Conservation (phyloP, 768 basidiomycete species). For the Lanmaoa pseudosensibilis region DNA sequence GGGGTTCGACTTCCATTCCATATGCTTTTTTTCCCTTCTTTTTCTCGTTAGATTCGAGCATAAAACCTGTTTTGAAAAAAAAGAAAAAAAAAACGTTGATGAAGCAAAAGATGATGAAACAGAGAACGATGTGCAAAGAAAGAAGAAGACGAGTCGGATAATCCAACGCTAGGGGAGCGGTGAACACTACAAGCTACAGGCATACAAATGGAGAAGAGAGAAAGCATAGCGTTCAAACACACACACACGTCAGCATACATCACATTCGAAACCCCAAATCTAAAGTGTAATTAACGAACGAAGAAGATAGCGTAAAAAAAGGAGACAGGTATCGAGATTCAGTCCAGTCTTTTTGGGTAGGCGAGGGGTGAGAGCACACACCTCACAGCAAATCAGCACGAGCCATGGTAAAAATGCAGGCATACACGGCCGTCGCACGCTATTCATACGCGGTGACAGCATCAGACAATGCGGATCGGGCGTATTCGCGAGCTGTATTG, state of each 20-base stretch:
- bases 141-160: background rate
- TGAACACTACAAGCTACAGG: slow-evolving; percentile 27
- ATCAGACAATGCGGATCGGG: slow-evolving; percentile 32
- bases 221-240: slow-evolving; percentile 25
- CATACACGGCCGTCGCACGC: background rate
- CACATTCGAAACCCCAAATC: slow-evolving; percentile 14
- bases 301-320: slow-evolving; percentile 12
- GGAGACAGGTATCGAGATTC: slow-evolving; percentile 12
- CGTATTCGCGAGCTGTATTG: slow-evolving; percentile 20
- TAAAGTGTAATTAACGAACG: slow-evolving; percentile 12
- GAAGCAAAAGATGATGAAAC: slow-evolving; percentile 3
- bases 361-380: slow-evolving; percentile 15
- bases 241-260: slow-evolving; percentile 30
- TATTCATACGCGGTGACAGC: slow-evolving; percentile 18
- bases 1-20: slow-evolving; percentile 22
- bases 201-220: slow-evolving; percentile 28
- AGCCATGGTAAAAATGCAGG: slow-evolving; percentile 12
- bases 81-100: background rate
- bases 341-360: slow-evolving; percentile 19
- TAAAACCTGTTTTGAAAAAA: slow-evolving; percentile 5
- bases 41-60: slow-evolving; percentile 17
- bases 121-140: slow-evolving; percentile 6
- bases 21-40: slow-evolving; percentile 6
- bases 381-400: slow-evolving; percentile 22
- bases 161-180: slow-evolving; percentile 2